A percentile compares a stretch with the other conserved stretches of the same genome.
These are phyloP conservation scores for Chloranthus sessilifolius DNA, from an alignment of 164 flowering plant genomes.

Conservation along the genomic window DNA sequence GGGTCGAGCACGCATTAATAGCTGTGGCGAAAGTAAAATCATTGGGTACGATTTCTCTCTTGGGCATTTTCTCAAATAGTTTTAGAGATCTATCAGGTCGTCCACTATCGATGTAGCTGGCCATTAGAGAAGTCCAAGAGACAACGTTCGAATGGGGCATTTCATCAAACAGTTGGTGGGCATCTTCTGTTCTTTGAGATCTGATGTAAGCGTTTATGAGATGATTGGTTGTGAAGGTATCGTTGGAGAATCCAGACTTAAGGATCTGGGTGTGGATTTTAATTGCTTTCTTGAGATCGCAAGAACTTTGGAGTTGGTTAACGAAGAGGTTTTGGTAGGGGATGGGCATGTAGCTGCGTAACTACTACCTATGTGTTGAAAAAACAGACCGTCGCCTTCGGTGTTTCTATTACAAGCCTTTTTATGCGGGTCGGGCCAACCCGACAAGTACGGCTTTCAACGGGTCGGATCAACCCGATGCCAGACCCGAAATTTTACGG, in stretches of 20 bases:
- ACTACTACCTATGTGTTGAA: no score
- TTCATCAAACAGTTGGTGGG: conserved; percentile 46
- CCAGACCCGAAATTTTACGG: no score
- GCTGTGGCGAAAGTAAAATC: conserved; percentile 43
- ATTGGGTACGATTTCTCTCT: conserved; percentile 26
- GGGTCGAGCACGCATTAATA: conserved; percentile 44
- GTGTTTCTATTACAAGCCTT: no score
- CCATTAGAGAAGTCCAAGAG: conserved; percentile 60
- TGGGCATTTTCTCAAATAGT: conserved; percentile 29
- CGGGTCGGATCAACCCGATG: no score
- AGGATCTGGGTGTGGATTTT: conserved; percentile 28
- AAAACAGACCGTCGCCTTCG: no score
- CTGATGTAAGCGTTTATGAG: conserved; percentile 34
- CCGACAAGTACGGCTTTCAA: no score
- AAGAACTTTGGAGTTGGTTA: conserved; percentile 27
- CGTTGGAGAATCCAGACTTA: conserved; percentile 33
- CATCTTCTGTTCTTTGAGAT: conserved; percentile 13
- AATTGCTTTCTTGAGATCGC: conserved; percentile 14
- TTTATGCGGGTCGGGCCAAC: no score
- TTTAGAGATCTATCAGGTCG: conserved; percentile 29
- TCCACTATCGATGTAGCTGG: conserved; percentile 33
- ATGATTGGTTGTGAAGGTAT: conserved; percentile 35
- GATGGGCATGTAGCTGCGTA: no score
- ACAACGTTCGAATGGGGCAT: conserved; percentile 51
- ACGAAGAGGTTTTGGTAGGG: conserved; percentile 21